Percentiles rank a stretch among this genome's conserved stretches.
Conservation (phyloP, 2,329 filamentous ascomycete species). For the Microdochium trichocladiopsis region DNA sequence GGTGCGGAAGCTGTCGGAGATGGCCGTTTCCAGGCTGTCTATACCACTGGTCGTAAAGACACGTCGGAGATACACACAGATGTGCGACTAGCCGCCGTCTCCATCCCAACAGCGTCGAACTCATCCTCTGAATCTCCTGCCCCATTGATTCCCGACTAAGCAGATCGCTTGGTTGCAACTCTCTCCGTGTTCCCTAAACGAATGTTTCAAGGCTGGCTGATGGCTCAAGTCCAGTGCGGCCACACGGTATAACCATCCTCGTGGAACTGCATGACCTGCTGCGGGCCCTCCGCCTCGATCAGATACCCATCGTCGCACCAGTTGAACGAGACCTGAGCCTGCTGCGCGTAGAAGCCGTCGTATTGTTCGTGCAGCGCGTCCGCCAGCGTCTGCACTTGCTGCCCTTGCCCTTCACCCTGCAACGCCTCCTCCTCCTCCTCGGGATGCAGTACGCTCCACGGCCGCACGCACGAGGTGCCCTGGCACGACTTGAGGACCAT, state of each 20-base stretch:
- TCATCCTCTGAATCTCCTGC: too few species aligned
- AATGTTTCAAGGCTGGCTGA: too few species aligned
- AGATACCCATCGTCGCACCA: constrained; percentile 2
- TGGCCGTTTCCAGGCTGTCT: too few species aligned
- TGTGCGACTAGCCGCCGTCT: too few species aligned
- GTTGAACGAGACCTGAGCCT: constrained; percentile 2
- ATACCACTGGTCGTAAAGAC: too few species aligned
- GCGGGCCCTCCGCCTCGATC: constrained; percentile 1
- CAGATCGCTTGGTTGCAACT: too few species aligned
- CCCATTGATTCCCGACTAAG: too few species aligned
- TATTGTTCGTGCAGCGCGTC: background rate
- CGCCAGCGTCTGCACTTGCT: background rate
- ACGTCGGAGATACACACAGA: too few species aligned
- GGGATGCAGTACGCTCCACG: constrained; percentile 52
- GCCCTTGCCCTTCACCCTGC: background rate
- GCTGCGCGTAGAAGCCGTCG: constrained; percentile 1
- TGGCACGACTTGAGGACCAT: constrained; percentile 56
- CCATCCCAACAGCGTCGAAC: too few species aligned
- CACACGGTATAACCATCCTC: background rate
- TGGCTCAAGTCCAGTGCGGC: background rate
- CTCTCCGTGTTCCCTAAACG: too few species aligned
- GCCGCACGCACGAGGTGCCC: constrained; percentile 41
- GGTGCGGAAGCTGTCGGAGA: too few species aligned
- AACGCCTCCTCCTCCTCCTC: constrained; percentile 27
- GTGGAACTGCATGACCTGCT: background rate